Conservation (phyloP, 2,329 filamentous ascomycete species). For the Microthyrium microscopicum region DNA sequence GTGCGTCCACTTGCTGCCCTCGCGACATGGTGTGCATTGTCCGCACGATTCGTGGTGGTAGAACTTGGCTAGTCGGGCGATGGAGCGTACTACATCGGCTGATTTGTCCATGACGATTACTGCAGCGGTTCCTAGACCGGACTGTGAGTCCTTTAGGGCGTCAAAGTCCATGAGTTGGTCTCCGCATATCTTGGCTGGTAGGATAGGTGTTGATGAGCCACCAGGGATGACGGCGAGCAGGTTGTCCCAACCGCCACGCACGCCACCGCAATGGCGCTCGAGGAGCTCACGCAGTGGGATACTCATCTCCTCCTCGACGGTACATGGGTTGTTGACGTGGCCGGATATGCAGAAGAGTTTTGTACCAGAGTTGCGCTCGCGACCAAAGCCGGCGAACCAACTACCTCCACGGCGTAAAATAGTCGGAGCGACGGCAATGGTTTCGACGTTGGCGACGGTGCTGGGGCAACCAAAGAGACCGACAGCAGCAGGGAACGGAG, state of each 20-base stretch:
- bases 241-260: conserved; percentile 95
- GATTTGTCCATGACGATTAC: conserved; percentile 99
- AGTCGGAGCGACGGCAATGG: conserved; percentile 83
- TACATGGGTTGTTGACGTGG: conserved; percentile 95
- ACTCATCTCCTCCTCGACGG: conserved; percentile 98
- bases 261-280: conserved; percentile 94
- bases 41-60: conserved; percentile 98
- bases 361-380: conserved; percentile 90
- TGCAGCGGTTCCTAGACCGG: conserved; percentile 88
- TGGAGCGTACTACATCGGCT: conserved; percentile 86
- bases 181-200: conserved; percentile 80
- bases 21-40: conserved; percentile 97
- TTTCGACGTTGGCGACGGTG: conserved; percentile 97
- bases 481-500: conserved; percentile 91
- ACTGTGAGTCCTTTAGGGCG: conserved; percentile 92
- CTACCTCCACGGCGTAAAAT: conserved; percentile 81
- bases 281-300: conserved; percentile 93
- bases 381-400: conserved; percentile 91
- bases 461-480: conserved; percentile 96
- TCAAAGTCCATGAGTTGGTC: conserved; percentile 99
- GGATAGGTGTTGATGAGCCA: conserved; percentile 88
- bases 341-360: conserved; percentile 98
- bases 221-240: conserved; percentile 88
- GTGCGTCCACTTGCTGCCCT: conserved; percentile 97
- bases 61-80: conserved; percentile 84